A percentile compares a stretch with the other conserved stretches of the same genome.
Conservation (phyloP, 2,329 filamentous ascomycete species). For the Fusarium mundagurra region DNA sequence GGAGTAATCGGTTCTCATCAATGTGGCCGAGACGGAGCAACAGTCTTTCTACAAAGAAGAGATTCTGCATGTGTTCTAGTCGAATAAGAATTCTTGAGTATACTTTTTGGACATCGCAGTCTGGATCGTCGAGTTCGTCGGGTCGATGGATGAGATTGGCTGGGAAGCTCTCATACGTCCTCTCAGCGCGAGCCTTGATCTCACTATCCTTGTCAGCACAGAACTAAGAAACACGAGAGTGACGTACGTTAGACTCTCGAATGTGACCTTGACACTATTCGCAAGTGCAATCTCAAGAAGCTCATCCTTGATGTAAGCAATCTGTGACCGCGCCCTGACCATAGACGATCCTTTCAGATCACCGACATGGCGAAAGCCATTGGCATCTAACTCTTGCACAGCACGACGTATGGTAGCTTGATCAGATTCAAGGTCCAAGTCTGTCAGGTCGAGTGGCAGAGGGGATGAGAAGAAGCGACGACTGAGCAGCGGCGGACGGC, state of each 20-base stretch:
- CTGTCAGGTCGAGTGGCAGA: constrained; percentile 63
- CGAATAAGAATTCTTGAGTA: constrained; percentile 58
- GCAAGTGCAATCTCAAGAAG: constrained; percentile 67
- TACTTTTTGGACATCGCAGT: constrained; percentile 44
- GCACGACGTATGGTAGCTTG: constrained; percentile 42
- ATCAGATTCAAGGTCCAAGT: constrained; percentile 58
- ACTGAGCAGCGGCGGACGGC: constrained; percentile 62
- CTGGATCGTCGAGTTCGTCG: constrained; percentile 49
- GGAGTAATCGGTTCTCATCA: constrained; percentile 53
- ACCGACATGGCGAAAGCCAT: constrained; percentile 63
- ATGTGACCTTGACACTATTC: constrained; percentile 12
- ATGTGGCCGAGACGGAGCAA: constrained; percentile 56
- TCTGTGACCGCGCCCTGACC: constrained; percentile 56
- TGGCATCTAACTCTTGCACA: constrained; percentile 51
- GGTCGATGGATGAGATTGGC: constrained; percentile 52
- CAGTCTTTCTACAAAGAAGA: constrained; percentile 68
- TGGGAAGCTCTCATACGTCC: constrained; percentile 49
- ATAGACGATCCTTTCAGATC: constrained; percentile 56
- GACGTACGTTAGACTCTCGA: constrained; percentile 36
- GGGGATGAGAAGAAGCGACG: constrained; percentile 64
- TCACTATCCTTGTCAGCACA: constrained; percentile 41
- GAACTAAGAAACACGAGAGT: fast-evolving
- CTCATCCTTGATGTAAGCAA: constrained; percentile 65
- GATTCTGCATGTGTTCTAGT: constrained; percentile 64
- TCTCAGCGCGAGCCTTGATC: constrained; percentile 49